Percentiles rank a stretch among this genome's conserved stretches.
phyloP scores from a whole-genome alignment of 2,329 filamentous ascomycete genomes.

The Apiospora pterosperma region DNA sequence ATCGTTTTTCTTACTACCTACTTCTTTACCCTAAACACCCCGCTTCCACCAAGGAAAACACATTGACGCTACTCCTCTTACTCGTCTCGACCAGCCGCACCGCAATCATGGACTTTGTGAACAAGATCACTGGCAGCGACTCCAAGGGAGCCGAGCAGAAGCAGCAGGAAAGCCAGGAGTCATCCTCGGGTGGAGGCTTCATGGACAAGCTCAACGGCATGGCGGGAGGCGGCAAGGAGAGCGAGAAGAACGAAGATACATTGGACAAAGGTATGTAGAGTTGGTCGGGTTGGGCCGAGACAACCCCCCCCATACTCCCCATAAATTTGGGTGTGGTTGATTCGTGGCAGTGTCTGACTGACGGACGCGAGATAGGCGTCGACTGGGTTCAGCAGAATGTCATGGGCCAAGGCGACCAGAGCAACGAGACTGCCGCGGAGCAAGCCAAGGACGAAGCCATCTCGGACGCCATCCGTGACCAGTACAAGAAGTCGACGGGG shows the following conservation, averaged over 20 bases:
- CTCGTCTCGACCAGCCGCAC: not conserved
- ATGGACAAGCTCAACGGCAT: conserved; percentile 68
- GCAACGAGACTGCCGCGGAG: conserved; percentile 70
- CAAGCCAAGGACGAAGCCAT: conserved; percentile 83
- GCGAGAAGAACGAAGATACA: conserved; percentile 79
- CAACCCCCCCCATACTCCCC: not conserved
- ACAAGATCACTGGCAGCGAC: conserved; percentile 41
- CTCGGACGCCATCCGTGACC: conserved; percentile 64
- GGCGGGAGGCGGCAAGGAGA: conserved; percentile 68
- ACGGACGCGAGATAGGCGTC: conserved; percentile 52
- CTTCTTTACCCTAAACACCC: not conserved
- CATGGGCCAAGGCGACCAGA: conserved; percentile 66
- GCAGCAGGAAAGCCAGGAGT: conserved; percentile 34
- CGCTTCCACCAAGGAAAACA: not conserved
- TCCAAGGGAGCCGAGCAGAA: conserved; percentile 25
- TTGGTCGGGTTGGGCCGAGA: too few species aligned
- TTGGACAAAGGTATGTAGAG: conserved; percentile 71
- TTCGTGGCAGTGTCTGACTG: not conserved
- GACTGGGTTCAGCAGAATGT: conserved; percentile 76
- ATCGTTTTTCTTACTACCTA: not conserved
- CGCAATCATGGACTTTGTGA: conserved; percentile 51
- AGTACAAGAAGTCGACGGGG: conserved; percentile 69
- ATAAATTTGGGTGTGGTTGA: conserved; percentile 3
- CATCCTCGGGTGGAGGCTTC: conserved; percentile 48
- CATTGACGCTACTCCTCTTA: not conserved